Evolutionary conservation across 2,329 filamentous ascomycete genomes (phyloP).

Genomic region (Xylaria sp.): DNA sequence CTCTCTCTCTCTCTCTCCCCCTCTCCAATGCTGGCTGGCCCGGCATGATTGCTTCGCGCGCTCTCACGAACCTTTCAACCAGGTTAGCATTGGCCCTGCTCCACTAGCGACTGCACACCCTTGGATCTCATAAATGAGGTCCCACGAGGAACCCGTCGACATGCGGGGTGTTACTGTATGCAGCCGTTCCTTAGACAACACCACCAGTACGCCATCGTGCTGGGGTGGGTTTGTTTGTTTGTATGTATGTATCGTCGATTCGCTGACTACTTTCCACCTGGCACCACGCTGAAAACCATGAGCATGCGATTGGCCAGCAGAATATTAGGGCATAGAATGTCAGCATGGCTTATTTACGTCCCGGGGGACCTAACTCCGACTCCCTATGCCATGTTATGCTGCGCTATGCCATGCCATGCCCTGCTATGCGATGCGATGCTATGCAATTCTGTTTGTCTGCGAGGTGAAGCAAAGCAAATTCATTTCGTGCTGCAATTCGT

Average conservation of each 20-base stretch:
- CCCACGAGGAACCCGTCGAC: conserved; percentile 5
- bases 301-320: too few species aligned
- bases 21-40: neutral
- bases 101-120: conserved; percentile 1
- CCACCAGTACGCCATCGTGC: neutral
- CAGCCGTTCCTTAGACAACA: conserved; percentile 2
- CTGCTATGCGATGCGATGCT: too few species aligned
- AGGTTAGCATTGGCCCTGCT: conserved; percentile 9
- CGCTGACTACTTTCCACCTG: neutral
- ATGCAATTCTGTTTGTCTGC: too few species aligned
- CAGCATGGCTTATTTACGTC: neutral
- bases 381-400: too few species aligned
- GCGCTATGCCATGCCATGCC: too few species aligned
- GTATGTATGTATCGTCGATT: neutral
- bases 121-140: conserved; percentile 3
- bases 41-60: neutral
- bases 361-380: too few species aligned
- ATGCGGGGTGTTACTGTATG: conserved; percentile 10
- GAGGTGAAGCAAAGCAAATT: too few species aligned
- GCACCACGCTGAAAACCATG: neutral
- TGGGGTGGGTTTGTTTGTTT: neutral
- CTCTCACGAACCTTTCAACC: neutral
- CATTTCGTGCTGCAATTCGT: too few species aligned
- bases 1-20: too few species aligned
- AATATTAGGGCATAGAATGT: neutral